phyloP scores from a whole-genome alignment of 495 filamentous ascomycete species.

The Lasiosphaeria ovina region DNA sequence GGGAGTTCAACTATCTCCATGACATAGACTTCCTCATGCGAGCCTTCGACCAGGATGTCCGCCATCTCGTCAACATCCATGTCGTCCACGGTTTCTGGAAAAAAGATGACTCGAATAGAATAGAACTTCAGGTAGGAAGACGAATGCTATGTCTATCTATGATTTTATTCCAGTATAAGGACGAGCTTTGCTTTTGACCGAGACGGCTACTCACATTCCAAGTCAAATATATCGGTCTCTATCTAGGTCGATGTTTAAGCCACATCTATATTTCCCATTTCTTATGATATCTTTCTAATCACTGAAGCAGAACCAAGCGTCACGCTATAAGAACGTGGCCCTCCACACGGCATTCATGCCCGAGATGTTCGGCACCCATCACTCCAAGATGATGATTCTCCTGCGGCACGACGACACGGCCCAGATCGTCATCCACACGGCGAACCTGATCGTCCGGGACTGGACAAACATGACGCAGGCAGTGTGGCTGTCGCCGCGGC shows the following conservation, averaged over 20 bases:
- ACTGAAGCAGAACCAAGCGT: slow-evolving; percentile 48
- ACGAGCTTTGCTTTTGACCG: too few species aligned
- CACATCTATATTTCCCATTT: slow-evolving; percentile 47
- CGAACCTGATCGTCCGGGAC: slow-evolving; percentile 82
- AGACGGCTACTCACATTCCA: too few species aligned
- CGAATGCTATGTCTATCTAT: too few species aligned
- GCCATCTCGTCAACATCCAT: slow-evolving; percentile 62
- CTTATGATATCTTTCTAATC: slow-evolving; percentile 3
- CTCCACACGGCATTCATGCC: slow-evolving; percentile 78
- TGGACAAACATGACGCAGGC: slow-evolving; percentile 89
- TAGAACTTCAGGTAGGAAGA: slow-evolving; percentile 39
- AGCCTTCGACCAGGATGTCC: slow-evolving; percentile 68
- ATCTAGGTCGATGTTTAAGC: too few species aligned
- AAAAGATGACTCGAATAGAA: slow-evolving; percentile 60
- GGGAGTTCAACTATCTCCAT: slow-evolving; percentile 88
- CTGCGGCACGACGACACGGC: slow-evolving; percentile 73
- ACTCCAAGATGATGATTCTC: slow-evolving; percentile 78
- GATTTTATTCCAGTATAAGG: too few species aligned
- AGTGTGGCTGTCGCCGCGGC: slow-evolving; percentile 74
- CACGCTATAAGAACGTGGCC: slow-evolving; percentile 63
- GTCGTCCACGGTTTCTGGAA: slow-evolving; percentile 90
- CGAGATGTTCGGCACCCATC: slow-evolving; percentile 83
- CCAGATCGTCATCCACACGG: slow-evolving; percentile 83
- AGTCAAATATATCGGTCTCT: too few species aligned
- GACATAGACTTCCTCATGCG: slow-evolving; percentile 69